A percentile compares a stretch with the other conserved stretches of the same genome.
Conservation (phyloP, 169 alveolate species). For the Blepharisma undulans region DNA sequence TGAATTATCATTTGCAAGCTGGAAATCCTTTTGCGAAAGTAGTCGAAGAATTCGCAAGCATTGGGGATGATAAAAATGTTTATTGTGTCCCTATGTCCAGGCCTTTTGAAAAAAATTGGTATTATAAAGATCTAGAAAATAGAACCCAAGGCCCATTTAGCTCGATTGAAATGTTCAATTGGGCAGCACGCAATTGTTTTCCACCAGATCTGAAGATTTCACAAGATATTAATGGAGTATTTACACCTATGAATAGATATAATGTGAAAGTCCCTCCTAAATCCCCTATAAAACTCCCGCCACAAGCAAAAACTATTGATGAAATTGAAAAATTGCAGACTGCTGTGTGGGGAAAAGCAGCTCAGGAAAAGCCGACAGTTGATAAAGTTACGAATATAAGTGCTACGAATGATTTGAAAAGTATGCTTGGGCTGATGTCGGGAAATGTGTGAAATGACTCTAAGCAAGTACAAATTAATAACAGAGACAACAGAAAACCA, state of each 20-base stretch:
- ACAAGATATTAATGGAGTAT: background rate
- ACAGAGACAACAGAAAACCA: background rate
- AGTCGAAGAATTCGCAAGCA: background rate
- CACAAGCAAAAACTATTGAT: background rate
- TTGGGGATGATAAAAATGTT: background rate
- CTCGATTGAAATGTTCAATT: constrained; percentile 36
- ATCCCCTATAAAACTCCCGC: background rate
- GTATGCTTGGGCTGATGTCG: background rate
- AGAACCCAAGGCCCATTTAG: constrained; percentile 27
- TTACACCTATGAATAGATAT: background rate
- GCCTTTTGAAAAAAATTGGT: constrained; percentile 28
- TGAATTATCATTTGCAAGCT: background rate
- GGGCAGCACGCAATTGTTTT: constrained; percentile 24
- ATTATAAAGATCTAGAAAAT: constrained; percentile 32
- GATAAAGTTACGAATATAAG: background rate
- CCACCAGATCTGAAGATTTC: background rate
- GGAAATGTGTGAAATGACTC: background rate
- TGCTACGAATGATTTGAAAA: background rate
- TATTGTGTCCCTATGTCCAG: background rate
- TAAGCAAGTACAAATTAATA: background rate
- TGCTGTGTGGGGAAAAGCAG: background rate
- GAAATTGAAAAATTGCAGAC: background rate
- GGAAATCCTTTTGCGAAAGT: constrained; percentile 34
- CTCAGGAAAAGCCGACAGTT: background rate
- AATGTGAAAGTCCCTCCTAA: background rate